Percentiles rank a stretch among this genome's conserved stretches.
Evolutionary conservation across 176 grass and related monocot genomes (phyloP).

Genomic region (Carex scoparia): DNA sequence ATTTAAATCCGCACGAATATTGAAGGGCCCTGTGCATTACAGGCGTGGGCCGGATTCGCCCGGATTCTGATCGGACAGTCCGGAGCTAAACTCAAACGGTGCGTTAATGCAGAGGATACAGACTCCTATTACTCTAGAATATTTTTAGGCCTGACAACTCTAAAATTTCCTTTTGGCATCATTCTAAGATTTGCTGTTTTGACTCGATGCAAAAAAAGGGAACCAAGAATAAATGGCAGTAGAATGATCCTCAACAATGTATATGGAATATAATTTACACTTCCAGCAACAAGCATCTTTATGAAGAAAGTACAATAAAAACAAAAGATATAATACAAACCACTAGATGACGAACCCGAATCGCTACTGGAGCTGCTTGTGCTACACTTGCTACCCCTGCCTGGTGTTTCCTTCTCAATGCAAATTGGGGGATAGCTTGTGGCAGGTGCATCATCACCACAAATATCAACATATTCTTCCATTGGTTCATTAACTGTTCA

Average conservation of each 20-base stretch:
- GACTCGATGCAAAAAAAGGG: background rate
- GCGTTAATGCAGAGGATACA: too few relatives aligned
- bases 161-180: background rate
- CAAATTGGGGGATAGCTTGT: slow-evolving; percentile 41
- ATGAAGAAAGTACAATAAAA: background rate
- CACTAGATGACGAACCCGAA: slow-evolving; percentile 78
- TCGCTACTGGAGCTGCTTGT: slow-evolving; percentile 73
- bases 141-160: background rate
- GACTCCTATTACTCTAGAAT: background rate
- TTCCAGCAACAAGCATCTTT: background rate
- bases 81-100: too few relatives aligned
- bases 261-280: background rate
- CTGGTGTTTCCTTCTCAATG: slow-evolving; percentile 60
- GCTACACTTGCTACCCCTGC: slow-evolving; percentile 47
- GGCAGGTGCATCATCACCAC: slow-evolving; percentile 64
- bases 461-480: slow-evolving; percentile 96
- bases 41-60: too few relatives aligned
- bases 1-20: too few relatives aligned
- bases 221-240: background rate
- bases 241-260: background rate
- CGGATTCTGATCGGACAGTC: too few relatives aligned
- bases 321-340: slow-evolving; percentile 42
- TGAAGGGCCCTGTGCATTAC: too few relatives aligned
- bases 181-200: background rate
- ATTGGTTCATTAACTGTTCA: slow-evolving; percentile 37